Base-by-base conservation (phyloP, 345 rosid species). In the Rhodomyrtus tomentosa region DNA sequence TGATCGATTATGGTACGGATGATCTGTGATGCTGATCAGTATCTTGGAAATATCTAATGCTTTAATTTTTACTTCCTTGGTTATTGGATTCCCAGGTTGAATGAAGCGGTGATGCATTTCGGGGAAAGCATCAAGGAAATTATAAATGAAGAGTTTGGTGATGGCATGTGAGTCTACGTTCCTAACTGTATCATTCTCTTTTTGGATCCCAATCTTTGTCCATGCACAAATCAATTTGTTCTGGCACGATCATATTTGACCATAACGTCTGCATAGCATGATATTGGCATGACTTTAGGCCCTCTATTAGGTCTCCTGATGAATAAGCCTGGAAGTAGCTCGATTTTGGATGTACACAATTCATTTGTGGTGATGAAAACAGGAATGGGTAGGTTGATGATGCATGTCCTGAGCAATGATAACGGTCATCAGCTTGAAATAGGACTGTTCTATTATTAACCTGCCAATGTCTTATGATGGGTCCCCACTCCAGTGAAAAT, bases 111-210 rank as follows among this genome's bases (percentile, higher is more conserved):
- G 84, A 96, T 96, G 99, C 99, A 96, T 91, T 96, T 92, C 51
- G 99, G 98, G 82, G 98, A 96, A 90, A 96, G 98, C 89, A 93
- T 96, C 80, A 95, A 96, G 92, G 98, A 95, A 59, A 95, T 96
- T 83, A 90, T 95, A 85, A 96, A 96, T 68, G 99, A 96, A 88
- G 98, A 96, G 83, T 95, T 93, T 80, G 99, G 98, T 27, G 99
- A 96, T 87, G 99, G 98, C 93, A 93, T 94, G 98, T 94, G 85
- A 90, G 98, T 87, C 24, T 76, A 59, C 5, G 49, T 38, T 36
- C 29, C 38, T 25, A 81, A 24, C 29, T 50, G 14, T 38, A 18
- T 68, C 2, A 7, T 68, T 68, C 79, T 68, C 45, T 20, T 42
- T 82, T 13, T 83, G 11, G 22, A 58, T n/a, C n/a, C n/a, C n/a